Conservation (phyloP, 345 rosid genomes). For the Carallia brachiata region DNA sequence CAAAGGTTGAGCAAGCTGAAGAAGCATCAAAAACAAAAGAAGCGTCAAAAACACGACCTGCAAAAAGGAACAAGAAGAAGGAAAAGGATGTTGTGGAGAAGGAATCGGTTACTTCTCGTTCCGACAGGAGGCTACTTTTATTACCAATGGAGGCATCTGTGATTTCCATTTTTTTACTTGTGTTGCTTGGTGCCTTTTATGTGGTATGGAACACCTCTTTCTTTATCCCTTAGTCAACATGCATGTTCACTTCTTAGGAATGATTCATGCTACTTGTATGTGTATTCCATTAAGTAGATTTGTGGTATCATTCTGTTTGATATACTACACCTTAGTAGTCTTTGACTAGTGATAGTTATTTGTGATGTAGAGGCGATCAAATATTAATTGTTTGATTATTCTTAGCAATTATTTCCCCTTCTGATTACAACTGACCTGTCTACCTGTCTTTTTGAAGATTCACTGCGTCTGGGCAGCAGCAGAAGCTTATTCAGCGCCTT, state of each 20-base stretch:
- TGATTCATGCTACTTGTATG: not conserved
- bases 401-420: not conserved
- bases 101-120: conserved; percentile 48
- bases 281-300: too few relatives aligned
- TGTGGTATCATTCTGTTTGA: not conserved
- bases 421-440: not conserved
- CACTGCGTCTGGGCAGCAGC: conserved; percentile 99
- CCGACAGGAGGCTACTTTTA: conserved; percentile 68
- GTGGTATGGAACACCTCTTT: conserved; percentile 61
- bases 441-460: conserved; percentile 41
- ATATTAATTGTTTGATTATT: not conserved
- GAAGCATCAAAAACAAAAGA: conserved; percentile 53
- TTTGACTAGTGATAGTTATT: not conserved
- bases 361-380: not conserved
- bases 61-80: conserved; percentile 68
- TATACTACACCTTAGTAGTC: not conserved
- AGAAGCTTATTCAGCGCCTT: conserved; percentile 99
- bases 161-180: conserved; percentile 73
- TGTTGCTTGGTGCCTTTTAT: conserved; percentile 90
- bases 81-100: conserved; percentile 52
- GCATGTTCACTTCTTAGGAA: not conserved
- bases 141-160: conserved; percentile 82
- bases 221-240: not conserved
- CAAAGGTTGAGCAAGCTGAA: conserved; percentile 48
- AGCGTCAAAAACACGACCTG: conserved; percentile 47